These are phyloP conservation scores for Tylopilus balloui DNA, from an alignment of 768 basidiomycete species.

Conservation along the genomic window DNA sequence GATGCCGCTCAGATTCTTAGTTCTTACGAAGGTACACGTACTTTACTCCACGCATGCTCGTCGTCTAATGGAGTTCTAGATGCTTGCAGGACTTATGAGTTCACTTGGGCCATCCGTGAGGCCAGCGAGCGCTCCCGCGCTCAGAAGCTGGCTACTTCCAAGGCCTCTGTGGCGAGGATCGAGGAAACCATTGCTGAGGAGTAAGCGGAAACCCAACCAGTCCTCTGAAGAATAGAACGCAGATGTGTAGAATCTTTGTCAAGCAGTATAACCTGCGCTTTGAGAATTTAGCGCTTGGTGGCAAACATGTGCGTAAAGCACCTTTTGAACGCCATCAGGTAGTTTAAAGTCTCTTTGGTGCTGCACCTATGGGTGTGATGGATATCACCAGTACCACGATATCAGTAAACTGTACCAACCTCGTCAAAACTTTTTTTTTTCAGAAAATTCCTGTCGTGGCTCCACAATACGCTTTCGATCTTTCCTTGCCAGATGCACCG, in stretches of 20 bases:
- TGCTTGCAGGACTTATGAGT: slow-evolving; percentile 82
- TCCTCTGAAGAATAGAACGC: not conserved
- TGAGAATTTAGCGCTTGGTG: too few relatives aligned
- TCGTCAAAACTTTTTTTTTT: not conserved
- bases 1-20: slow-evolving; percentile 77
- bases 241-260: slow-evolving; percentile 2
- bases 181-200: slow-evolving; percentile 27
- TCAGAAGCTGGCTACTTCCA: slow-evolving; percentile 38
- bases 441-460: too few relatives aligned
- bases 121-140: slow-evolving; percentile 66
- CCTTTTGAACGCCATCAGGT: too few relatives aligned
- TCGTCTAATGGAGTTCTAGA: slow-evolving; percentile 39
- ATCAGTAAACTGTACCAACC: not conserved
- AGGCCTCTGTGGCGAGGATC: slow-evolving; percentile 25
- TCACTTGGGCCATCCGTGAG: slow-evolving; percentile 90
- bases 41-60: not conserved
- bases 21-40: slow-evolving; percentile 69
- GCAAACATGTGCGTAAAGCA: too few relatives aligned
- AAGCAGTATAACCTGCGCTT: not conserved
- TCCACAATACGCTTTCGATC: slow-evolving; percentile 39
- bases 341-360: not conserved
- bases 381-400: not conserved
- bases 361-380: slow-evolving; percentile 5
- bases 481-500: slow-evolving; percentile 33
- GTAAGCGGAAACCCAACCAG: slow-evolving; percentile 4